Conservation (phyloP, 2,329 filamentous ascomycete genomes). For the Xylariaceae sp. region DNA sequence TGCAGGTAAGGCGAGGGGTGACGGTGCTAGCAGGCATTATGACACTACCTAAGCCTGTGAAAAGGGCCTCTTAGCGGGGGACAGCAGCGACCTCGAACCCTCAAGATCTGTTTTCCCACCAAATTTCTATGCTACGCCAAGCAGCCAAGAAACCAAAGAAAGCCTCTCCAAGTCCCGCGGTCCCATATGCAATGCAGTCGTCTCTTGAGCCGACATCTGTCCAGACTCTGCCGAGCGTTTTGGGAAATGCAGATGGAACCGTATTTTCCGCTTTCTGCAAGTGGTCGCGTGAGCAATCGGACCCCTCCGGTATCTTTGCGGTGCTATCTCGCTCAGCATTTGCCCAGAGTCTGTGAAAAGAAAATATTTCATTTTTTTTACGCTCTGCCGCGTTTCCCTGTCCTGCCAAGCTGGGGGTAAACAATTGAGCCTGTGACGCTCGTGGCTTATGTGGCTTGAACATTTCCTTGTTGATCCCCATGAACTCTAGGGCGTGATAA, state of each 20-base stretch:
- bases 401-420: no score
- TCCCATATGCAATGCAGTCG: neutral
- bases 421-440: no score
- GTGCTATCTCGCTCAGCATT: no score
- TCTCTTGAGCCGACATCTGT: constrained; percentile 4
- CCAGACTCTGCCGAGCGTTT: constrained; percentile 4
- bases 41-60: no score
- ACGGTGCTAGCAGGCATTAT: neutral
- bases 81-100: no score
- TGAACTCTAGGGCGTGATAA: no score
- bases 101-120: neutral
- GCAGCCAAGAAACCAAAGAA: neutral
- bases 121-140: constrained; percentile 1
- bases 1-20: neutral
- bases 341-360: no score
- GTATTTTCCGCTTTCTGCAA: constrained; percentile 19
- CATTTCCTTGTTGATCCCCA: no score
- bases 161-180: neutral
- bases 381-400: constrained; percentile 1
- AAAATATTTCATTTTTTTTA: no score
- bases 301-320: no score
- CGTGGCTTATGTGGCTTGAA: no score
- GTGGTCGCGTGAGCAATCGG: constrained; percentile 28
- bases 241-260: constrained; percentile 3
- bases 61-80: no score